Conservation (phyloP, 495 filamentous ascomycete species). For the Penicillium subrubescens region DNA sequence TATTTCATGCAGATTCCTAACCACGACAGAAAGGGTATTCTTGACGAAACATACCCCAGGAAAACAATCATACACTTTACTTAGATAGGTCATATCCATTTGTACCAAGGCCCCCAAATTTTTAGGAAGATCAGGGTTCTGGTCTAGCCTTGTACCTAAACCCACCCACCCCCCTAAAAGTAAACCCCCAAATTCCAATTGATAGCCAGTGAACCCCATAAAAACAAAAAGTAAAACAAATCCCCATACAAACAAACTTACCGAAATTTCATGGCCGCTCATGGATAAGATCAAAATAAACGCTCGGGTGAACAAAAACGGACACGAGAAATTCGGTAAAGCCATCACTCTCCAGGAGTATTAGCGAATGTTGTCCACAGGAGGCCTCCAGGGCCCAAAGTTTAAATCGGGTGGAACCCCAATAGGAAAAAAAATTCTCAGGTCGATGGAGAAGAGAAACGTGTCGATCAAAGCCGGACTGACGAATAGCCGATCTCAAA, state of each 20-base stretch:
- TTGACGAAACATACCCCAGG: not conserved
- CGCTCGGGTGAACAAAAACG: slow-evolving; percentile 5
- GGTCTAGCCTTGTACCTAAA: not conserved
- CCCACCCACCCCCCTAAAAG: not conserved
- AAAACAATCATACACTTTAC: not conserved
- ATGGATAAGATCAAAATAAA: not conserved
- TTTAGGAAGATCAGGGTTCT: slow-evolving; percentile 2
- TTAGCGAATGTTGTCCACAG: slow-evolving; percentile 6
- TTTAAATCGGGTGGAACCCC: slow-evolving; percentile 15
- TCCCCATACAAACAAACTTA: not conserved
- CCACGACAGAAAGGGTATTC: slow-evolving; percentile 2
- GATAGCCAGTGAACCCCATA: not conserved
- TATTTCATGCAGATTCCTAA: not conserved
- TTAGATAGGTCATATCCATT: not conserved
- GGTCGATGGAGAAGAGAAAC: slow-evolving; percentile 3
- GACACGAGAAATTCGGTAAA: slow-evolving; percentile 2
- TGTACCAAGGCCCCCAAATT: not conserved
- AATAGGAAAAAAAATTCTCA: slow-evolving; percentile 6
- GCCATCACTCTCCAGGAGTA: slow-evolving; percentile 14
- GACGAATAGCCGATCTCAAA: slow-evolving; percentile 16
- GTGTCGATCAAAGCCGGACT: slow-evolving; percentile 26
- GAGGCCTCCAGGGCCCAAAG: slow-evolving; percentile 16
- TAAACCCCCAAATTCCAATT: not conserved
- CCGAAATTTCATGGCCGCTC: not conserved
- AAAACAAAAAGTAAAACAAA: not conserved